phyloP scores from a whole-genome alignment of 176 grass and related monocot species.

The Phyllostachys edulis region DNA sequence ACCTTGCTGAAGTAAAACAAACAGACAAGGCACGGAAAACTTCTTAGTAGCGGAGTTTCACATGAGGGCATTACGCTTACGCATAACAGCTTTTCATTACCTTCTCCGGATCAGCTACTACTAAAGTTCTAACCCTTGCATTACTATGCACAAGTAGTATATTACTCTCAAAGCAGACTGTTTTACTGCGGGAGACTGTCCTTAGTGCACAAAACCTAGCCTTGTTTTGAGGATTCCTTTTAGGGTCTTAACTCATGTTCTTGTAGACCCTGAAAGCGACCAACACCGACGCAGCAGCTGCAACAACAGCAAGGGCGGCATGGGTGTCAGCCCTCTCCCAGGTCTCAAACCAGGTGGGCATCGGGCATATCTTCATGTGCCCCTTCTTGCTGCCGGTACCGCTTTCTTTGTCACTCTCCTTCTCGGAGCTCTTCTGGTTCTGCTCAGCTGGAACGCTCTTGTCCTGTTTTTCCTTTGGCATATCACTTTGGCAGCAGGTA shows the following conservation, averaged over 20 bases:
- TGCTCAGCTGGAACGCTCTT: constrained; percentile 46
- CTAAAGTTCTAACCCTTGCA: constrained; percentile 33
- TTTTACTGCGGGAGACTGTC: constrained; percentile 30
- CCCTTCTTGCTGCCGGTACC: constrained; percentile 38
- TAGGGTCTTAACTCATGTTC: constrained; percentile 46
- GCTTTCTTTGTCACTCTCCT: constrained; percentile 34
- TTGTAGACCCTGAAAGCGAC: constrained; percentile 81
- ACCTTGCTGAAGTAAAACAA: constrained; percentile 1
- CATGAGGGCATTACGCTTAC: neutral
- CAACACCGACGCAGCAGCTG: constrained; percentile 60
- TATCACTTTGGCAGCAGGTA: constrained; percentile 68
- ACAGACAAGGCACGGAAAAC: constrained; percentile 21
- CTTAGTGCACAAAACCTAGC: constrained; percentile 20
- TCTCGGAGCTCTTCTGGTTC: constrained; percentile 34
- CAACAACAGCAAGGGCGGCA: constrained; percentile 74
- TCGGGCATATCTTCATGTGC: constrained; percentile 48
- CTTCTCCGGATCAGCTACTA: constrained; percentile 30
- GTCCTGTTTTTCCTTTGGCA: constrained; percentile 47
- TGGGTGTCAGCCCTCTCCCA: constrained; percentile 83
- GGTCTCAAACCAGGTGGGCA: constrained; percentile 84
- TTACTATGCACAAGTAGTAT: constrained; percentile 42
- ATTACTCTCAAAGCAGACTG: constrained; percentile 41
- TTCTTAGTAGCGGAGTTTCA: constrained; percentile 17
- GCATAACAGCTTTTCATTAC: constrained; percentile 21
- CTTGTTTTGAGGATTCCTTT: constrained; percentile 15